These are phyloP conservation scores for Chytriomyces sp. DNA, from an alignment of 192 early-diverging fungal species.

Conservation along the genomic window DNA sequence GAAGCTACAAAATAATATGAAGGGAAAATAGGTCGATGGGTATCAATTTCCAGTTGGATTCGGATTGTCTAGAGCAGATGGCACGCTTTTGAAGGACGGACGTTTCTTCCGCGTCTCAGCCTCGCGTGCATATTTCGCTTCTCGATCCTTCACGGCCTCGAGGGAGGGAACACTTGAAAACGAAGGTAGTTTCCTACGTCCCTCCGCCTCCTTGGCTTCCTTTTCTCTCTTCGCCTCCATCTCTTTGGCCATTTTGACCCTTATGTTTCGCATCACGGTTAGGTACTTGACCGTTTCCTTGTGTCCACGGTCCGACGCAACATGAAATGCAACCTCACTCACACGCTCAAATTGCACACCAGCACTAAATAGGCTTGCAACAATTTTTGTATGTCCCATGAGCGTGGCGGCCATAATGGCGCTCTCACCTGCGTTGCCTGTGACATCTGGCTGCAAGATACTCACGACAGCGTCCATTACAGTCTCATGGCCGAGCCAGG, in stretches of 20 bases:
- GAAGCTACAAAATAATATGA: no score
- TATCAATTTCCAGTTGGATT: no score
- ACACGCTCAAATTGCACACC: constrained; percentile 21
- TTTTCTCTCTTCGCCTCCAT: neutral
- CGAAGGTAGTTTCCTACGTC: neutral
- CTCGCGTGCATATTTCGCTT: no score
- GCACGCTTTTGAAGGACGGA: no score
- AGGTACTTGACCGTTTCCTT: constrained; percentile 16
- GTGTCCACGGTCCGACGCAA: constrained; percentile 23
- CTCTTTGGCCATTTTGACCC: constrained; percentile 18
- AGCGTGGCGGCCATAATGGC: constrained; percentile 4
- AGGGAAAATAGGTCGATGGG: no score
- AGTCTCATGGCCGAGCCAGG: constrained; percentile 59
- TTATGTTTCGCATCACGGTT: constrained; percentile 11
- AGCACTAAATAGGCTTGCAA: constrained; percentile 20
- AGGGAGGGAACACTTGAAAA: neutral
- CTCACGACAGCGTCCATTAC: constrained; percentile 31
- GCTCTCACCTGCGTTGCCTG: constrained; percentile 11
- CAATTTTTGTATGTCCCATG: constrained; percentile 27
- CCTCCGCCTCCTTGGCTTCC: constrained; percentile 2
- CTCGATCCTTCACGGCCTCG: no score
- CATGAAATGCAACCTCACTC: constrained; percentile 3
- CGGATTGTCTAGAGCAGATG: no score
- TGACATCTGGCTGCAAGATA: constrained; percentile 23
- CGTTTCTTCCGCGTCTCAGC: no score